These are phyloP conservation scores for Globisporangium mamillatum DNA, from an alignment of 352 stramenopile genomes.

Conservation along the genomic window DNA sequence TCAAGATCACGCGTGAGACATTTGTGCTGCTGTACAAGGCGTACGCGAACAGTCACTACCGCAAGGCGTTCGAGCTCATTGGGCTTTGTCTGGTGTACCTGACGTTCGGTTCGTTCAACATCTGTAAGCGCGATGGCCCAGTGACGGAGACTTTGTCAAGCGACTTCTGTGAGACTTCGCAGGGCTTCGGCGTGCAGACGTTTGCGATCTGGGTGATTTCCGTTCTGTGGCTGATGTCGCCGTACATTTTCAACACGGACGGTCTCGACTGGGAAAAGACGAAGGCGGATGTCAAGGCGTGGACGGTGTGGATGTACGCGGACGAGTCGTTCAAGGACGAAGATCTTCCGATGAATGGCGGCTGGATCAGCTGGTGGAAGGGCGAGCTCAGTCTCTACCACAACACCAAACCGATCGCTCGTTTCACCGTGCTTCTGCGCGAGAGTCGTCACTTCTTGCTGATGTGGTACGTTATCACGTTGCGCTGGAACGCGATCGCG, in stretches of 20 bases:
- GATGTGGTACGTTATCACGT: constrained; percentile 83
- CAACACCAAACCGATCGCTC: constrained; percentile 66
- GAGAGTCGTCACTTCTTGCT: constrained; percentile 80
- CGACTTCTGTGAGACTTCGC: constrained; percentile 66
- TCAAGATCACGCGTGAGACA: constrained; percentile 82
- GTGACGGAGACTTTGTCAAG: constrained; percentile 40
- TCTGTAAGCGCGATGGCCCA: constrained; percentile 49
- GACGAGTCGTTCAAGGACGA: constrained; percentile 56
- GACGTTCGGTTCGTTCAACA: constrained; percentile 65
- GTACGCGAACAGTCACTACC: constrained; percentile 70
- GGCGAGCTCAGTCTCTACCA: constrained; percentile 67
- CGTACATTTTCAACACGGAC: constrained; percentile 87
- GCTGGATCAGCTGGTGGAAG: constrained; percentile 87
- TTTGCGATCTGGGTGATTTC: constrained; percentile 81
- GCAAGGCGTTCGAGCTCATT: constrained; percentile 76
- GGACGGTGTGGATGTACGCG: constrained; percentile 84
- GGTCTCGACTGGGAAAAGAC: constrained; percentile 84
- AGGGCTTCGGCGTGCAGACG: constrained; percentile 77
- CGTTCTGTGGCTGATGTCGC: constrained; percentile 68
- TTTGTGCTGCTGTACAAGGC: constrained; percentile 83
- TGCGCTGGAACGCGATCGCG: constrained; percentile 51
- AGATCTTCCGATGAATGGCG: constrained; percentile 60
- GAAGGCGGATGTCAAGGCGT: constrained; percentile 69
- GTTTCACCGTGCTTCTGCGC: constrained; percentile 70
- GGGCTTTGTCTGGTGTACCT: constrained; percentile 76